Percentiles rank a stretch among this genome's conserved stretches.
phyloP scores from a whole-genome alignment of 495 filamentous ascomycete species.

The Penicillium egyptiacum region DNA sequence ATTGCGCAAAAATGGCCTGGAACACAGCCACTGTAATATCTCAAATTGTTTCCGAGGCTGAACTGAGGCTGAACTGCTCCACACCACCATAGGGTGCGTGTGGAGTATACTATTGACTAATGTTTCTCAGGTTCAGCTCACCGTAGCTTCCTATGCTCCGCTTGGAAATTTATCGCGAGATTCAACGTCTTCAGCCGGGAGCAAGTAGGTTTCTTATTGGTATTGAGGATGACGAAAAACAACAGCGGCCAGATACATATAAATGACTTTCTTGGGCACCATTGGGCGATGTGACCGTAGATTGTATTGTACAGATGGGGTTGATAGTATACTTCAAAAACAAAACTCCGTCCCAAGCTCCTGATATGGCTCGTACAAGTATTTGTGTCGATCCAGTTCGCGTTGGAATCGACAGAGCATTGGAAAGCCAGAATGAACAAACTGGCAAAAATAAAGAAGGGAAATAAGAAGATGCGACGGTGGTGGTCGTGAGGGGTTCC shows the following conservation, averaged over 20 bases:
- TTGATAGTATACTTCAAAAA: slow-evolving; percentile 21
- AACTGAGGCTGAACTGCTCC: neutral
- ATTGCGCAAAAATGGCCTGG: no score
- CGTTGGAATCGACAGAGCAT: slow-evolving; percentile 25
- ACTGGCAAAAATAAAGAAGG: slow-evolving; percentile 16
- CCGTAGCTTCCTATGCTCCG: neutral
- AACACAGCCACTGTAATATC: neutral
- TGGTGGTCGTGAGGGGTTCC: neutral
- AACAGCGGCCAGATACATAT: slow-evolving; percentile 4
- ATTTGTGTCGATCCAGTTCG: slow-evolving; percentile 11
- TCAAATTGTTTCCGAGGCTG: neutral
- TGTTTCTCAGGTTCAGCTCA: neutral
- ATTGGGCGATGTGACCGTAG: slow-evolving; percentile 14
- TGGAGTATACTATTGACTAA: neutral
- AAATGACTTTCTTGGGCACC: slow-evolving; percentile 1
- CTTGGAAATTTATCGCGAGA: neutral
- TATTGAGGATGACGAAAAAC: neutral
- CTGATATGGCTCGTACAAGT: slow-evolving; percentile 35
- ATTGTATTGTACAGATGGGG: slow-evolving; percentile 28
- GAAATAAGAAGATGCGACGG: slow-evolving; percentile 14
- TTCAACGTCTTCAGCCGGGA: neutral
- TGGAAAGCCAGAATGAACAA: slow-evolving; percentile 24
- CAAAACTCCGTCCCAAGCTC: slow-evolving; percentile 38
- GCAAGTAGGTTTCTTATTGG: neutral
- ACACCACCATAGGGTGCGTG: neutral